Evolutionary conservation across 1,284 basidiomycete genomes (phyloP), one percentile per base, ranked within the genome.

Genomic region (Schizophyllum amplum): DNA sequence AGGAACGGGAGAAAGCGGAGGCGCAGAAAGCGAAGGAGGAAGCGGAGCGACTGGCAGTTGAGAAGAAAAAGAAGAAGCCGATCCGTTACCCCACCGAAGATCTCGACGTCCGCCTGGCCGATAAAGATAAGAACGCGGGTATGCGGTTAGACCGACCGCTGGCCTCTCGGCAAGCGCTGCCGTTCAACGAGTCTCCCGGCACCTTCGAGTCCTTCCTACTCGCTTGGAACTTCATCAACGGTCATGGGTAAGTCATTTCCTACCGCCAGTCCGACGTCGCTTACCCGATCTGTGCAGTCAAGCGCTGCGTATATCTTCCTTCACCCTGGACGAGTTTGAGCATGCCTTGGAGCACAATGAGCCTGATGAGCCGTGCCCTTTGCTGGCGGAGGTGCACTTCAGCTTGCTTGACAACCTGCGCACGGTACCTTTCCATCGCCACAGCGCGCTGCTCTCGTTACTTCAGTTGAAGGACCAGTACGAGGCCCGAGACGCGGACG

Each of bases 321-420:
- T 98, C 69, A 90, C 93, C 0, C 77, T 98, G 64, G 97, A 99
- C 69, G 97, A 98, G 65, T 93, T 90, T 67, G 94, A 96, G 67
- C 82, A 86, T 59, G 88, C 94, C 0, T 75, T 99, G 24, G 84
- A 87, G 54, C 96, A 99, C 69, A 76, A 79, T 15, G 74, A 82
- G 54, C 66, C 75, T 42, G 90, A 92, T 27, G 79, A 86, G 2
- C 79, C 86, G 0, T 94, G 93, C 64, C 67, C 80, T 27, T 76
- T 99, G 48, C 79, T 98, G 47, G 84, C 83, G 55, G 97, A 98
- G 70, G 80, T 97, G 42, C 95, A 99, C 70, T 87, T 90, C 0
- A 83, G 84, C 0, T 82, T 99, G 47, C 86, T 98, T 61, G 96
- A 95, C 70, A 85, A 90, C 63, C 79, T 98, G 27, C 84, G 88